phyloP scores from a whole-genome alignment of 345 rosid genomes.

The Citrus trifoliata region DNA sequence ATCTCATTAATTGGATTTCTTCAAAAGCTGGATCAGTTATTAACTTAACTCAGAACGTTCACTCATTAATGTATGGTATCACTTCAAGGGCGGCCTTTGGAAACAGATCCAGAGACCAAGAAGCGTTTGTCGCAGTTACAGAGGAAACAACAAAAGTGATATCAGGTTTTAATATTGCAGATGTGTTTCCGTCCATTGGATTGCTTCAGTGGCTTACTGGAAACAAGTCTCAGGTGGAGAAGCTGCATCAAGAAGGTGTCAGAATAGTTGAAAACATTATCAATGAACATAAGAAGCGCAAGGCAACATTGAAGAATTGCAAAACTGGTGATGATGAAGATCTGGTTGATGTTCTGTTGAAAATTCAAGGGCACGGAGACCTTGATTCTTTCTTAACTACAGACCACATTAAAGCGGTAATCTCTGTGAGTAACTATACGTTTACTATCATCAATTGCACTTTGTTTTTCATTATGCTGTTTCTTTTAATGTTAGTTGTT shows the following conservation, averaged over 20 bases:
- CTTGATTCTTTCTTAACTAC: background rate
- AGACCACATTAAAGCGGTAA: background rate
- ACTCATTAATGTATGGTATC: constrained; percentile 7
- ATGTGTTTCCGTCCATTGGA: constrained; percentile 29
- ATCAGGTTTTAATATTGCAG: constrained; percentile 24
- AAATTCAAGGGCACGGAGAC: background rate
- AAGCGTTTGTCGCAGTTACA: background rate
- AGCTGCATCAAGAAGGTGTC: background rate
- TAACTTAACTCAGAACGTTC: constrained; percentile 13
- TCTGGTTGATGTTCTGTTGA: background rate
- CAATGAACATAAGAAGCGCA: background rate
- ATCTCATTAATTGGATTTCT: background rate
- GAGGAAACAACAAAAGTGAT: background rate
- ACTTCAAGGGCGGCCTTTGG: constrained; percentile 28
- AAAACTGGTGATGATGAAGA: background rate
- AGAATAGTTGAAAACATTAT: background rate
- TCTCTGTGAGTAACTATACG: background rate
- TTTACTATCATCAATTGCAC: background rate
- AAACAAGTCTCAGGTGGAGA: background rate
- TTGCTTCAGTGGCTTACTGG: background rate
- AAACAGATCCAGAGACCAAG: constrained; percentile 21
- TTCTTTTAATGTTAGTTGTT: no score
- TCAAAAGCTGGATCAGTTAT: constrained; percentile 14
- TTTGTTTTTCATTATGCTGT: no score
- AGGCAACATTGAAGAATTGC: background rate